These are phyloP conservation scores for Metschnikowia santaceciliae DNA, from an alignment of 805 yeast genomes.

Conservation along the genomic window DNA sequence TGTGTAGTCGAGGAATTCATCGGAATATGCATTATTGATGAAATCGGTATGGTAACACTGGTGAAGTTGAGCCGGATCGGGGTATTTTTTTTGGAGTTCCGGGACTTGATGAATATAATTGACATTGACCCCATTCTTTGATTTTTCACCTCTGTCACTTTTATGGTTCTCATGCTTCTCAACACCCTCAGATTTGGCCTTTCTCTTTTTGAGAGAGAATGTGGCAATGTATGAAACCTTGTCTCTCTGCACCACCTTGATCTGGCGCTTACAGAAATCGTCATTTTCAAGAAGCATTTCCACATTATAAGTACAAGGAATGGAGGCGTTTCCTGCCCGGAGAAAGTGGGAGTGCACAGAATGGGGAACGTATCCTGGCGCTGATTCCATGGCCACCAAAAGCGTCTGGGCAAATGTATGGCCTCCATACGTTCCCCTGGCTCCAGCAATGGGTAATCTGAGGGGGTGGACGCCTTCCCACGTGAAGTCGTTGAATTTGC, in stretches of 20 bases:
- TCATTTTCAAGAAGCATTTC: slow-evolving; percentile 49
- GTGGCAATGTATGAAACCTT: slow-evolving; percentile 49
- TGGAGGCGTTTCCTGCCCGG: slow-evolving; percentile 45
- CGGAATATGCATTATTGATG: slow-evolving; percentile 34
- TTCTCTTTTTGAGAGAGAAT: slow-evolving; percentile 36
- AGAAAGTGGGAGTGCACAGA: slow-evolving; percentile 63
- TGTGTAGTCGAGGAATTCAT: slow-evolving; percentile 32
- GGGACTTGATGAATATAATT: slow-evolving; percentile 16
- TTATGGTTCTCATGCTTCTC: no score
- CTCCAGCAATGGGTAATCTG: slow-evolving; percentile 37
- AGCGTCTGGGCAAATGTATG: slow-evolving; percentile 63
- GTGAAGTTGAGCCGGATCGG: slow-evolving; percentile 23
- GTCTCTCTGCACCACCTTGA: slow-evolving; percentile 53
- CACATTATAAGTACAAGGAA: slow-evolving; percentile 53
- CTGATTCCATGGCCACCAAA: slow-evolving; percentile 53
- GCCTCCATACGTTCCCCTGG: slow-evolving; percentile 71
- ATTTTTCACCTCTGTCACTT: no score
- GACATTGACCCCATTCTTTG: not conserved
- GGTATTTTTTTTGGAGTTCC: slow-evolving; percentile 21
- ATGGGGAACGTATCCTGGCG: slow-evolving; percentile 44
- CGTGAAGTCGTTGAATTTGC: slow-evolving; percentile 10
- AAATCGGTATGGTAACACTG: slow-evolving; percentile 34
- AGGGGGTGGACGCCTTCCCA: slow-evolving; percentile 35
- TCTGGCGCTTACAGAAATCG: slow-evolving; percentile 49
- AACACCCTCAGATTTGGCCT: not conserved